Conservation (phyloP, 1,284 basidiomycete genomes). For the Moniliophthora roreri region DNA sequence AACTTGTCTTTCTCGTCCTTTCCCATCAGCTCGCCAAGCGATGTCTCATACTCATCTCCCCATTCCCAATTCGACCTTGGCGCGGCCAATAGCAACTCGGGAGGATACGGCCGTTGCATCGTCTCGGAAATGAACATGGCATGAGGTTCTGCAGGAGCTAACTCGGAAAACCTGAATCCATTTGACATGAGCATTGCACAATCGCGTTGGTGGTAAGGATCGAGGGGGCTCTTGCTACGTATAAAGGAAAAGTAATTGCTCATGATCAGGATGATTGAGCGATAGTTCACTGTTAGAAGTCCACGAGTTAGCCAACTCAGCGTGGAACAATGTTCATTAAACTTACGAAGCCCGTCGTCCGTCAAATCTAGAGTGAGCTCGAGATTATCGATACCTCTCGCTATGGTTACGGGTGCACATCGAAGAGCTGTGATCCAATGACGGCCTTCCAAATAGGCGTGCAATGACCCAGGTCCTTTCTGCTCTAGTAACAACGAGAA, state of each 20-base stretch:
- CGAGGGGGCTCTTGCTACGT: slow-evolving; percentile 32
- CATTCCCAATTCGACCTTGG: slow-evolving; percentile 3
- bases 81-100: slow-evolving; percentile 25
- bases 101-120: slow-evolving; percentile 1
- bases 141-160: not conserved
- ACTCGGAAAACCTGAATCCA: slow-evolving; percentile 50
- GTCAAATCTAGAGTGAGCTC: slow-evolving; percentile 58
- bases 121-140: not conserved
- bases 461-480: slow-evolving; percentile 65
- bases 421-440: slow-evolving; percentile 64
- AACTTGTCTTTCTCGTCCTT: slow-evolving; percentile 1
- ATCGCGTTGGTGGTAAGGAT: slow-evolving; percentile 55
- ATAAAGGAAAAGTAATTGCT: slow-evolving; percentile 66
- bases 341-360: slow-evolving; percentile 54
- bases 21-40: not conserved
- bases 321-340: not conserved
- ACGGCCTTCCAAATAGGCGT: slow-evolving; percentile 61
- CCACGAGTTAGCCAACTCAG: not conserved
- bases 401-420: slow-evolving; percentile 45
- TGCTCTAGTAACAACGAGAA: slow-evolving; percentile 70
- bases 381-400: slow-evolving; percentile 58
- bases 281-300: slow-evolving; percentile 46
- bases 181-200: slow-evolving; percentile 55
- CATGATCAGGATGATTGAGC: slow-evolving; percentile 50
- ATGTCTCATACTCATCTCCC: not conserved